Evolutionary conservation across 768 basidiomycete species (phyloP).

Genomic region (Lentinula edodes): DNA sequence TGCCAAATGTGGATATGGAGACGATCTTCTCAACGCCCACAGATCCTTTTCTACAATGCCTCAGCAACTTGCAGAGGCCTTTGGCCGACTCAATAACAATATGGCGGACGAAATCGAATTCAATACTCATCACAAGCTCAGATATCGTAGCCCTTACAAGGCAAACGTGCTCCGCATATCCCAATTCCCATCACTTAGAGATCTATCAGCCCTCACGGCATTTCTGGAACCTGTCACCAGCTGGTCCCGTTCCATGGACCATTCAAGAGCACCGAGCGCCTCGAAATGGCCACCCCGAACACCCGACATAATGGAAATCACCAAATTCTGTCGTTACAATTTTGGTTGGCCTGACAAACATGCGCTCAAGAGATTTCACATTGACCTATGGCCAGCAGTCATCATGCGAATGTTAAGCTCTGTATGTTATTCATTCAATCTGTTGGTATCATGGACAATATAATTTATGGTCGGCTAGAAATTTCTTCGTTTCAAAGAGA

Average conservation of each 20-base stretch:
- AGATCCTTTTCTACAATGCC: too few relatives aligned
- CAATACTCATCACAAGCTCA: too few relatives aligned
- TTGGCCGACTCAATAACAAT: too few relatives aligned
- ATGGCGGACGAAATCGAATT: too few relatives aligned
- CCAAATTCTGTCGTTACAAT: neutral
- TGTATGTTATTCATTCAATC: neutral
- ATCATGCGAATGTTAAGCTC: neutral
- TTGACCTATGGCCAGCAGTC: neutral
- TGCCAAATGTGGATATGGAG: neutral
- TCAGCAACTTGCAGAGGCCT: too few relatives aligned
- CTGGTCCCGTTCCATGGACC: neutral
- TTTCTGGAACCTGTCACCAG: too few relatives aligned
- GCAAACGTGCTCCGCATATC: too few relatives aligned
- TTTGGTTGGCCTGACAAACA: neutral
- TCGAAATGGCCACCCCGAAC: neutral
- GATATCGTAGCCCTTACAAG: too few relatives aligned
- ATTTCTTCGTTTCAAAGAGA: neutral
- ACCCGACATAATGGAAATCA: neutral
- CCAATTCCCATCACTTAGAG: too few relatives aligned
- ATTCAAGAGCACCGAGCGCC: neutral
- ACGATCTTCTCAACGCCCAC: neutral
- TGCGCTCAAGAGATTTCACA: neutral
- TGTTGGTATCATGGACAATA: neutral
- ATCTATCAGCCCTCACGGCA: too few relatives aligned
- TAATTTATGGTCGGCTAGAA: neutral